A percentile compares a stretch with the other conserved stretches of the same genome.
These are phyloP conservation scores for Coemansia sp. DNA, from an alignment of 192 early-diverging fungal species.

Conservation along the genomic window DNA sequence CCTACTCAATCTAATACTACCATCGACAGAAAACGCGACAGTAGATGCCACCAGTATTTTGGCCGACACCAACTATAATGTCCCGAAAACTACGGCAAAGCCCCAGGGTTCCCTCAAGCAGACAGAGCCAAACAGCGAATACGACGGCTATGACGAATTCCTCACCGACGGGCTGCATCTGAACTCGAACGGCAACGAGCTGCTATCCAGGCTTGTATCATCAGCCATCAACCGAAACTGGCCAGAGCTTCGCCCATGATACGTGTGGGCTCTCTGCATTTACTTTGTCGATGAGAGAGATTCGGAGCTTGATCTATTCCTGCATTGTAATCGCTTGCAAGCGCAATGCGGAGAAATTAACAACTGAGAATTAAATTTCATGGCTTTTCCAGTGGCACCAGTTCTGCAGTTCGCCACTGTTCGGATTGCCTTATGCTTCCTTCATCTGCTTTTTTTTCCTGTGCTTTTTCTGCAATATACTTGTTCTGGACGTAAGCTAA, in stretches of 20 bases:
- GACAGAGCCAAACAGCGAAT: background rate
- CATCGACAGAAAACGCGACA: background rate
- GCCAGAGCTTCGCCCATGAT: constrained; percentile 21
- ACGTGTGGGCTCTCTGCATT: background rate
- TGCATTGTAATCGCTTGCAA: background rate
- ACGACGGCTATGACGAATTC: constrained; percentile 41
- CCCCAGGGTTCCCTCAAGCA: background rate
- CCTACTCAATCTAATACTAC: background rate
- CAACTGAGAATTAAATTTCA: background rate
- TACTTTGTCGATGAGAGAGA: background rate
- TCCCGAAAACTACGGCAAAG: too few species aligned
- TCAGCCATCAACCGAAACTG: constrained; percentile 8
- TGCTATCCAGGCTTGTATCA: constrained; percentile 25
- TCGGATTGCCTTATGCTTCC: too few species aligned
- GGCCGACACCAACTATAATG: background rate
- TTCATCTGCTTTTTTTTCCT: background rate
- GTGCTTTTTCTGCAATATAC: too few species aligned
- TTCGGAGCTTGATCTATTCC: background rate
- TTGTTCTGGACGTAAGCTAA: background rate
- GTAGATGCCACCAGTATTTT: background rate
- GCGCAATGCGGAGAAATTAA: background rate
- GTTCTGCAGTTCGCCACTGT: too few species aligned
- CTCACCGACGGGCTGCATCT: constrained; percentile 63
- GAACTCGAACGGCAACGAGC: constrained; percentile 55
- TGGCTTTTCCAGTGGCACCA: background rate